Evolutionary conservation across 345 rosid species (phyloP).

Genomic region (Heritiera fomes): DNA sequence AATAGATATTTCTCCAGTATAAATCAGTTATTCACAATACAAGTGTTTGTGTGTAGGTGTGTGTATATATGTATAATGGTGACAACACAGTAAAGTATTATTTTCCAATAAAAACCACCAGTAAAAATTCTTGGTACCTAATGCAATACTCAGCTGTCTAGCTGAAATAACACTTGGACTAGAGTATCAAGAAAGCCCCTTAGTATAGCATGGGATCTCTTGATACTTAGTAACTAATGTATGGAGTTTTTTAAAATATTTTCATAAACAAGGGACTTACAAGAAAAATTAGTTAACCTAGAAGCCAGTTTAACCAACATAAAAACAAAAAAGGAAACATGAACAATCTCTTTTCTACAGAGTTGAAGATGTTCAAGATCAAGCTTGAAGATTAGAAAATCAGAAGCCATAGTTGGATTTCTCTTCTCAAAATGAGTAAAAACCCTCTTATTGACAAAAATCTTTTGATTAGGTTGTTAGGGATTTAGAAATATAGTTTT

Average conservation of each 20-base stretch:
- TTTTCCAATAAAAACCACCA: neutral
- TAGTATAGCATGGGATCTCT: neutral
- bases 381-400: neutral
- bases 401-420: neutral
- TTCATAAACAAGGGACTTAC: neutral
- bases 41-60: neutral
- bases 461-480: neutral
- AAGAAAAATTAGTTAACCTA: neutral
- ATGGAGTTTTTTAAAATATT: neutral
- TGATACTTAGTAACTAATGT: neutral
- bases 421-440: neutral
- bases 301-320: neutral
- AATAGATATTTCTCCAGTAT: too few relatives aligned
- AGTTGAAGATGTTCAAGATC: neutral
- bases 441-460: neutral
- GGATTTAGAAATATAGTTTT: neutral
- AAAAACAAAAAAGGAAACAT: neutral
- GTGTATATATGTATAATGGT: too few relatives aligned
- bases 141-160: neutral
- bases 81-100: neutral
- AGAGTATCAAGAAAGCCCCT: neutral
- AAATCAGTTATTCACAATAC: neutral
- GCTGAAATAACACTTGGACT: constrained; percentile 3
- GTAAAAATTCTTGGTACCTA: neutral
- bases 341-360: neutral